Conservation (phyloP, 2,329 filamentous ascomycete genomes). For the Westerdykella aurantiaca region DNA sequence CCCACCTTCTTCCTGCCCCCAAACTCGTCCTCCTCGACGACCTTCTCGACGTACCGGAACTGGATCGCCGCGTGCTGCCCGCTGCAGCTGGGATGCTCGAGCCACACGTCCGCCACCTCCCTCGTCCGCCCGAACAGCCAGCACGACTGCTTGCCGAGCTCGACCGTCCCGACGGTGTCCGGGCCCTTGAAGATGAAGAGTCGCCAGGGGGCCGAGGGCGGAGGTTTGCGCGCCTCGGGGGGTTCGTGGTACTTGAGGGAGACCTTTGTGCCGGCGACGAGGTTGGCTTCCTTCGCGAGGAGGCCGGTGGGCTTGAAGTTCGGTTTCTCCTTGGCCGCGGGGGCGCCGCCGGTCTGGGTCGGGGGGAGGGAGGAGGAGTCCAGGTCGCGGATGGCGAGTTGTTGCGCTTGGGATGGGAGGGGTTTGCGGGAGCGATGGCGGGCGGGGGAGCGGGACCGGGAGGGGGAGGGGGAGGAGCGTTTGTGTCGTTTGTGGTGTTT, state of each 20-base stretch:
- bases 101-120: conserved; percentile 71
- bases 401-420: conserved; percentile 40
- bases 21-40: conserved; percentile 70
- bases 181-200: conserved; percentile 87
- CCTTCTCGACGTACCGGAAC: conserved; percentile 77
- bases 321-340: conserved; percentile 70
- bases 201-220: conserved; percentile 73
- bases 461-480: conserved; percentile 20
- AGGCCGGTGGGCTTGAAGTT: conserved; percentile 78
- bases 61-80: conserved; percentile 96
- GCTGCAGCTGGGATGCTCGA: conserved; percentile 88
- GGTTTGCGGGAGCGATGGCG: conserved; percentile 37
- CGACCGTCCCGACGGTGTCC: conserved; percentile 75
- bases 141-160: conserved; percentile 70
- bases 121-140: conserved; percentile 84
- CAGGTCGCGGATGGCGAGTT: conserved; percentile 39
- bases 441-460: conserved; percentile 41
- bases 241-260: conserved; percentile 96
- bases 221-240: conserved; percentile 81
- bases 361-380: conserved; percentile 26
- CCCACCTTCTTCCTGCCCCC: conserved; percentile 44
- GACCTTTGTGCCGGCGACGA: conserved; percentile 67
- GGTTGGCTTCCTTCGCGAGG: conserved; percentile 83
- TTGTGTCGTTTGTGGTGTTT: conserved; percentile 33
- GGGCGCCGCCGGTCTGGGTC: conserved; percentile 29